phyloP scores from a whole-genome alignment of 2,329 filamentous ascomycete species.

The Eutypella sp. region DNA sequence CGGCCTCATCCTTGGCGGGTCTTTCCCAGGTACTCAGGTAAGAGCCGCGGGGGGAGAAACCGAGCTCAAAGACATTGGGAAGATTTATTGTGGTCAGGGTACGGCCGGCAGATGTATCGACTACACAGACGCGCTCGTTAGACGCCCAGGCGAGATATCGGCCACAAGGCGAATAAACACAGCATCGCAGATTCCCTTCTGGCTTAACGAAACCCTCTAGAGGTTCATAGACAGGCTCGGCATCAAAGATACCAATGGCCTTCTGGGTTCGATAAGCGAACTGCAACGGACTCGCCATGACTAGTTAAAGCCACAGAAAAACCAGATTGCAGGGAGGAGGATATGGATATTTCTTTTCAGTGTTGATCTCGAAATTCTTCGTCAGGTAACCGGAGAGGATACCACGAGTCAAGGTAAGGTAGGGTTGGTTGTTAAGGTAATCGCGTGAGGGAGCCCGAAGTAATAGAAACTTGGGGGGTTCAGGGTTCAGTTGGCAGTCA shows the following conservation, averaged over 20 bases:
- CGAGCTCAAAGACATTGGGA: slow-evolving; percentile 85
- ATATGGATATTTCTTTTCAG: slow-evolving; percentile 23
- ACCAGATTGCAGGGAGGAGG: slow-evolving; percentile 13
- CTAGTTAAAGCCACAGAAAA: slow-evolving; percentile 79
- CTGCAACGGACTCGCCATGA: slow-evolving; percentile 90
- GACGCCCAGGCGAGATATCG: slow-evolving; percentile 95
- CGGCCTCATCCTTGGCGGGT: slow-evolving; percentile 84
- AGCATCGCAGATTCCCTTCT: slow-evolving; percentile 91
- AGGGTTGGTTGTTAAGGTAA: too few species aligned
- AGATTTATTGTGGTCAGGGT: slow-evolving; percentile 71
- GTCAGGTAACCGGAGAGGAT: too few species aligned
- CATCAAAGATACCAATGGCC: slow-evolving; percentile 90
- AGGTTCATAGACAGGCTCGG: slow-evolving; percentile 79
- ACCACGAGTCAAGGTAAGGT: too few species aligned
- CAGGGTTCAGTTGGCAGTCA: too few species aligned
- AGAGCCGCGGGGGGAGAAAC: slow-evolving; percentile 87
- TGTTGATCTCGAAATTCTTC: background rate
- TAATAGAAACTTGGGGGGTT: too few species aligned
- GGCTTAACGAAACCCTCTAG: slow-evolving; percentile 81
- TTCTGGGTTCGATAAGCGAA: slow-evolving; percentile 97
- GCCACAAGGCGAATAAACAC: slow-evolving; percentile 91
- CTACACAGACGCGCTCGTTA: slow-evolving; percentile 76
- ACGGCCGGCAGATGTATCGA: slow-evolving; percentile 74
- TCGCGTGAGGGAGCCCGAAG: too few species aligned
- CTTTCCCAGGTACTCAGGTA: slow-evolving; percentile 97